Evolutionary conservation across 2,329 filamentous ascomycete genomes (phyloP).

Genomic region (Botryotinia convoluta): DNA sequence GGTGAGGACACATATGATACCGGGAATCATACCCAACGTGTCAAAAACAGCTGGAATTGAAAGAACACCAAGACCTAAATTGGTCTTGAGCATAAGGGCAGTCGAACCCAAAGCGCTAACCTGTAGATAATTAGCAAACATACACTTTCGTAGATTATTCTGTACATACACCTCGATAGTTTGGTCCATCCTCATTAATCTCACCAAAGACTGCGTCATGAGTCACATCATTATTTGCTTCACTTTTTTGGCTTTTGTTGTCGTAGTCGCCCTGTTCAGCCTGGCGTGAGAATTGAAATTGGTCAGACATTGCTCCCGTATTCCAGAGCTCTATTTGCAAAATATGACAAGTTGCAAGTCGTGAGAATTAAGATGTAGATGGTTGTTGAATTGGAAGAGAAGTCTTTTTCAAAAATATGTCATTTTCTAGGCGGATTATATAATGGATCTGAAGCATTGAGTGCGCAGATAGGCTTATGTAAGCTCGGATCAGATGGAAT

Average conservation of each 20-base stretch:
- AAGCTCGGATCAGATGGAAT: slow-evolving; percentile 6
- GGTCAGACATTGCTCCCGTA: background rate
- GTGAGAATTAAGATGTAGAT: background rate
- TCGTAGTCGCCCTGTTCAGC: background rate
- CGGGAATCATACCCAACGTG: slow-evolving; percentile 43
- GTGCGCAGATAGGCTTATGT: background rate
- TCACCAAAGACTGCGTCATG: slow-evolving; percentile 15
- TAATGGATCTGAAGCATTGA: background rate
- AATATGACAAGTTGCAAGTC: background rate
- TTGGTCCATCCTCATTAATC: slow-evolving; percentile 13
- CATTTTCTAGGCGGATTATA: background rate
- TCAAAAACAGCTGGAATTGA: slow-evolving; percentile 44
- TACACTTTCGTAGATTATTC: background rate
- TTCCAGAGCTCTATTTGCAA: background rate
- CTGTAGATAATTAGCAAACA: background rate
- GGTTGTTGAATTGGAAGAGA: background rate
- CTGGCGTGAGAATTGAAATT: background rate
- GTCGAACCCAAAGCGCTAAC: slow-evolving; percentile 30
- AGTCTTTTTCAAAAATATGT: background rate
- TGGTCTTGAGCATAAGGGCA: slow-evolving; percentile 39
- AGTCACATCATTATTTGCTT: background rate
- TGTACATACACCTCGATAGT: slow-evolving; percentile 15
- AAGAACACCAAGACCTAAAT: slow-evolving; percentile 44
- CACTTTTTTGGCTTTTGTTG: background rate
- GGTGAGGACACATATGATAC: slow-evolving; percentile 42